These are phyloP conservation scores for Termitomyces sp. DNA, from an alignment of 768 basidiomycete species.

Conservation along the genomic window DNA sequence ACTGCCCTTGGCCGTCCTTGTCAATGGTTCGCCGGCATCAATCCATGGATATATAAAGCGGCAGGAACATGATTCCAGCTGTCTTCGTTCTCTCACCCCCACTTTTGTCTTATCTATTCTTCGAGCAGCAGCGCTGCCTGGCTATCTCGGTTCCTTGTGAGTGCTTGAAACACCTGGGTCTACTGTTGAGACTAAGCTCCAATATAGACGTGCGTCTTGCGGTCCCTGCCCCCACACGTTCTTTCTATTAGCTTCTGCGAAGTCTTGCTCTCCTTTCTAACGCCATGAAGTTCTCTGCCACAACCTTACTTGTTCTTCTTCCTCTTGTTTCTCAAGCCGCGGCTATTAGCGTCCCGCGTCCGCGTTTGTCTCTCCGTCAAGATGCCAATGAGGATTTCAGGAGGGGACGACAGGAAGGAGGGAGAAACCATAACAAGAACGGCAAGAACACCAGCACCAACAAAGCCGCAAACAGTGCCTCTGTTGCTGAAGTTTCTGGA, in stretches of 20 bases:
- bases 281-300: conserved; percentile 49
- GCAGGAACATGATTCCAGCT: conserved; percentile 5
- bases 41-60: conserved; percentile 9
- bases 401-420: conserved; percentile 16
- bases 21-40: conserved; percentile 1
- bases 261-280: conserved; percentile 30
- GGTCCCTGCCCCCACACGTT: conserved; percentile 27
- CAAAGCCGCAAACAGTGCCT: not conserved
- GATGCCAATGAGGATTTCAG: conserved; percentile 14
- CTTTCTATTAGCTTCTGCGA: conserved; percentile 47
- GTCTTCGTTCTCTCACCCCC: conserved; percentile 17
- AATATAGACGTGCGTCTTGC: conserved; percentile 23
- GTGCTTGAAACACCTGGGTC: conserved; percentile 3
- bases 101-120: conserved; percentile 21
- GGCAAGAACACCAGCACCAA: not conserved
- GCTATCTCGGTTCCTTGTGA: conserved; percentile 25
- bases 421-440: conserved; percentile 1
- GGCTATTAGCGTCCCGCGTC: conserved; percentile 21
- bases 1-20: conserved; percentile 15
- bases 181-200: not conserved
- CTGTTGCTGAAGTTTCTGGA: no score
- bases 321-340: conserved; percentile 36
- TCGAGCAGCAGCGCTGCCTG: conserved; percentile 56
- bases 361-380: conserved; percentile 27
- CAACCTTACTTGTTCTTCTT: conserved; percentile 36